Conservation (phyloP, 306 rosid species). For the Cicer cuneatum region DNA sequence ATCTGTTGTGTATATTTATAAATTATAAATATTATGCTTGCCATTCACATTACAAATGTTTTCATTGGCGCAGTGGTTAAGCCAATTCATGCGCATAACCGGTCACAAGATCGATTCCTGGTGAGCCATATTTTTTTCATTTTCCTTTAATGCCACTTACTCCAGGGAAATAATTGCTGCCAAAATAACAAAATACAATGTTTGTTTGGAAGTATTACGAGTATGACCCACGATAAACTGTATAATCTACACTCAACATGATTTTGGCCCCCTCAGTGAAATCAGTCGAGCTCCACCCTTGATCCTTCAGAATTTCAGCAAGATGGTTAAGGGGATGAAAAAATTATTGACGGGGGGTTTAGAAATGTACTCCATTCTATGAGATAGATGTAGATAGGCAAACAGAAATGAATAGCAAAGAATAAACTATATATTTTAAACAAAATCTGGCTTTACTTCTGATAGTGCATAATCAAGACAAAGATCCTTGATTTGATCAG, state of each 20-base stretch:
- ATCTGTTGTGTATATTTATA: too few relatives aligned
- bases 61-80: not conserved
- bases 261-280: not conserved
- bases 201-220: not conserved
- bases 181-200: not conserved
- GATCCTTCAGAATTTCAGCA: not conserved
- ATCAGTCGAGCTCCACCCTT: not conserved
- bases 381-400: constrained; percentile 12
- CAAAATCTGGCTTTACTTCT: not conserved
- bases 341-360: not conserved
- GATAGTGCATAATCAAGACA: constrained; percentile 28
- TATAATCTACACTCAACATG: not conserved
- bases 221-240: not conserved
- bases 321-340: constrained; percentile 23
- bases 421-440: constrained; percentile 4
- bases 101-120: not conserved
- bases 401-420: constrained; percentile 15
- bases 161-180: not conserved
- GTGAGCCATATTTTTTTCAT: not conserved
- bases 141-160: not conserved
- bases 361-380: not conserved
- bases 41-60: not conserved
- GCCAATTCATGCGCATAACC: not conserved
- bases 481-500: not conserved
- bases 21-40: not conserved